Conservation (phyloP, 768 basidiomycete species). For the Coprinopsis sp. region DNA sequence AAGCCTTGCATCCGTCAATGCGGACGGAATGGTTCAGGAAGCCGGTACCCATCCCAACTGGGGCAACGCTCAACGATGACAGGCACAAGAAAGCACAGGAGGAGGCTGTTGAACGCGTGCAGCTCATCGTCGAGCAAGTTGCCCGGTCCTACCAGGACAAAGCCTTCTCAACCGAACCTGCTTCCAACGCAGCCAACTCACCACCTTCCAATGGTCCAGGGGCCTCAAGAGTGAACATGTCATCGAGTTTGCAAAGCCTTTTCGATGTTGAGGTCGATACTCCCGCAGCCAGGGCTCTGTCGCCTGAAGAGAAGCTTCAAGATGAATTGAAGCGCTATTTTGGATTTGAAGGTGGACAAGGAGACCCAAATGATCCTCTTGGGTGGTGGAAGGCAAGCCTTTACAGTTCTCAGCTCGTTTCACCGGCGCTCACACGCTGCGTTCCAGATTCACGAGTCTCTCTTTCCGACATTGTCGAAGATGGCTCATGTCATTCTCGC, state of each 20-base stretch:
- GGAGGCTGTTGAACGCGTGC: neutral
- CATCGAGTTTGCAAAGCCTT: slow-evolving; percentile 8
- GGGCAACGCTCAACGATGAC: neutral
- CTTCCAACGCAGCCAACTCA: neutral
- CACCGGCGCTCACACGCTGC: too few relatives aligned
- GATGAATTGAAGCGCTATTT: slow-evolving; percentile 17
- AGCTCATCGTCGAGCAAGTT: neutral
- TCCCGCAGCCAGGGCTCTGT: neutral
- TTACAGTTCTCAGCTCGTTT: too few relatives aligned
- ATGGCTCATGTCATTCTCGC: too few relatives aligned
- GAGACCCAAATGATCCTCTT: slow-evolving; percentile 17
- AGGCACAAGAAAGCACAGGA: slow-evolving; percentile 2
- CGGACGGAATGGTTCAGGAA: slow-evolving; percentile 19
- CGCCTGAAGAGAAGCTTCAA: slow-evolving; percentile 10
- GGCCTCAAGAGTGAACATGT: neutral
- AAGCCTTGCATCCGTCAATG: slow-evolving; percentile 25
- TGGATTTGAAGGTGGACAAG: slow-evolving; percentile 13
- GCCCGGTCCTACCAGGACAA: neutral
- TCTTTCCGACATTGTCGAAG: too few relatives aligned
- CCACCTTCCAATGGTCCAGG: neutral
- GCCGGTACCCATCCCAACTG: too few relatives aligned
- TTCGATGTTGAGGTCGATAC: slow-evolving; percentile 9
- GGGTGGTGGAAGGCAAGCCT: slow-evolving; percentile 31
- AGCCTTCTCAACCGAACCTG: neutral
- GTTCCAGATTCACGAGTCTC: too few relatives aligned